A percentile compares a stretch with the other conserved stretches of the same genome.
phyloP scores from a whole-genome alignment of 495 filamentous ascomycete species.

The Penicillium paxilli region DNA sequence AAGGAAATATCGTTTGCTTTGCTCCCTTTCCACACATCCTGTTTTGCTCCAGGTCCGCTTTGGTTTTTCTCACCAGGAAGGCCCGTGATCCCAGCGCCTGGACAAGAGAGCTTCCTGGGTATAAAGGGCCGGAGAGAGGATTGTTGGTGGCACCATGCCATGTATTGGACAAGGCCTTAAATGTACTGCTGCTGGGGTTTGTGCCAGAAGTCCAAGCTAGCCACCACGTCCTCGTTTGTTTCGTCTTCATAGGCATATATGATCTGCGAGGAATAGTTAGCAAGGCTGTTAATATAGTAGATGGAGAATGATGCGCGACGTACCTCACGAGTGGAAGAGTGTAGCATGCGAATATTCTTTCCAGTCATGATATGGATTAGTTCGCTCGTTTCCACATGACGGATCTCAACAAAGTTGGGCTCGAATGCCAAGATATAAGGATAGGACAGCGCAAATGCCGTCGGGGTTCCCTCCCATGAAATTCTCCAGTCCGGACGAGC shows the following conservation, averaged over 20 bases:
- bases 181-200: slow-evolving; percentile 42
- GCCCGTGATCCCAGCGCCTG: no score
- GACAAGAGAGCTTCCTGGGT: no score
- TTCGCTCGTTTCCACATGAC: slow-evolving; percentile 88
- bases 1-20: no score
- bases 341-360: slow-evolving; percentile 95
- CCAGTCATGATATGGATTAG: slow-evolving; percentile 91
- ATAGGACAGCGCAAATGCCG: slow-evolving; percentile 87
- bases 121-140: no score
- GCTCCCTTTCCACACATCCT: no score
- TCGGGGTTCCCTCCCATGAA: slow-evolving; percentile 92
- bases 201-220: slow-evolving; percentile 96
- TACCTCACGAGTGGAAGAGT: slow-evolving; percentile 95
- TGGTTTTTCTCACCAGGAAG: no score
- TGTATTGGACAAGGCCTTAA: slow-evolving; percentile 8
- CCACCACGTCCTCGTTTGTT: slow-evolving; percentile 85
- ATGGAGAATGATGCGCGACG: slow-evolving; percentile 24
- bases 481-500: slow-evolving; percentile 95
- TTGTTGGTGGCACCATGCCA: not conserved
- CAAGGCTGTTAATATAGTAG: not conserved
- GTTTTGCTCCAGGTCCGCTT: no score
- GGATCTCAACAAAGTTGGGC: slow-evolving; percentile 96
- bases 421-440: slow-evolving; percentile 98
- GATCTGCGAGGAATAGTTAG: slow-evolving; percentile 58
- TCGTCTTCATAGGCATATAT: slow-evolving; percentile 98